Evolutionary conservation across 2,329 filamentous ascomycete species (phyloP).

Genomic region (Colletotrichum falcatum): DNA sequence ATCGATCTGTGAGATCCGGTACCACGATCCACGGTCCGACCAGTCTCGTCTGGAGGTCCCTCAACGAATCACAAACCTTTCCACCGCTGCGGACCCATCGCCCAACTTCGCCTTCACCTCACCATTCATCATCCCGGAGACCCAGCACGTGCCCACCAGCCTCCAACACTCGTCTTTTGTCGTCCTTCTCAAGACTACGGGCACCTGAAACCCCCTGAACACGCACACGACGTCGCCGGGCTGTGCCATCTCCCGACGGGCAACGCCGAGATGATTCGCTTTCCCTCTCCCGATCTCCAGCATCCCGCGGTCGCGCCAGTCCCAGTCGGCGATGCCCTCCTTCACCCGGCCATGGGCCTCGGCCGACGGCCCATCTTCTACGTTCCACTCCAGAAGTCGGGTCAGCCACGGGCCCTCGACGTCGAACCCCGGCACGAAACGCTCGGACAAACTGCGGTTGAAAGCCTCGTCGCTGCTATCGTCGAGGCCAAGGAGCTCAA

Average conservation of each 20-base stretch:
- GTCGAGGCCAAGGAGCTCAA: neutral
- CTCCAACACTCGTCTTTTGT: neutral
- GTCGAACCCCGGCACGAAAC: neutral
- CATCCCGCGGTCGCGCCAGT: constrained; percentile 3
- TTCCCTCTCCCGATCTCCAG: neutral
- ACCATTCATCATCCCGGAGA: neutral
- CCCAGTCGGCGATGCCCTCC: neutral
- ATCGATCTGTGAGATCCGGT: neutral
- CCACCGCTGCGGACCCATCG: neutral
- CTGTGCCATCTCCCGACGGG: neutral
- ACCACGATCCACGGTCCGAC: neutral
- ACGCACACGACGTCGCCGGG: neutral
- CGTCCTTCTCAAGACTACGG: neutral
- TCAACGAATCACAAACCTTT: neutral
- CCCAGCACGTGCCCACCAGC: constrained; percentile 1
- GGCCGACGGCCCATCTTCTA: neutral
- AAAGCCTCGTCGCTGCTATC: neutral
- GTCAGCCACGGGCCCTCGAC: neutral
- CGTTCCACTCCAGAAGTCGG: neutral
- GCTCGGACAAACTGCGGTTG: neutral
- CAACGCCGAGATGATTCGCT: neutral
- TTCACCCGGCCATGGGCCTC: neutral
- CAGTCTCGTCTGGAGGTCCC: neutral
- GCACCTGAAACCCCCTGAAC: neutral
- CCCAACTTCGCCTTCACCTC: neutral